phyloP scores from a whole-genome alignment of 352 stramenopile species.

The Phytophthora europaea region DNA sequence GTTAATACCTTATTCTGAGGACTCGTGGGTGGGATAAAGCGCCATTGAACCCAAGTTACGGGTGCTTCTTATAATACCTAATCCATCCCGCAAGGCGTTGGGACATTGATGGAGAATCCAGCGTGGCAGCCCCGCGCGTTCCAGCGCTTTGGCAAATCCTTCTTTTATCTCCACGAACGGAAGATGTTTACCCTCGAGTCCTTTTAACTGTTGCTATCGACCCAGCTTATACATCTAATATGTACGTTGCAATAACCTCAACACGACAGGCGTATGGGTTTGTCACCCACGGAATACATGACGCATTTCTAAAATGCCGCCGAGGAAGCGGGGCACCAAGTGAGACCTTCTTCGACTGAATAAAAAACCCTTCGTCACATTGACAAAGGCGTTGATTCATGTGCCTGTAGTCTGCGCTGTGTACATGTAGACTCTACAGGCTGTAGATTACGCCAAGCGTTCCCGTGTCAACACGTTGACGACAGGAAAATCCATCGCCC shows the following conservation, averaged over 20 bases:
- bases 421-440: no score
- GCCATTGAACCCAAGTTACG: no score
- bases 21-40: no score
- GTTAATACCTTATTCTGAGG: no score
- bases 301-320: background rate
- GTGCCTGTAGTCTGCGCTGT: background rate
- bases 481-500: background rate
- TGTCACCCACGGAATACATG: background rate
- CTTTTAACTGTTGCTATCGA: background rate
- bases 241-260: background rate
- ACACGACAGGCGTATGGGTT: background rate
- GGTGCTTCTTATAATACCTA: background rate
- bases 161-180: background rate
- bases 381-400: background rate
- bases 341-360: background rate
- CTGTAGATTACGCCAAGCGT: background rate
- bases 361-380: slow-evolving; percentile 1
- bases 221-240: background rate
- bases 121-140: background rate
- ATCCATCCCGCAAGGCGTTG: slow-evolving; percentile 17
- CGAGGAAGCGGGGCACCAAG: background rate
- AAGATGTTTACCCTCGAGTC: background rate
- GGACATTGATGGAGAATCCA: slow-evolving; percentile 28
- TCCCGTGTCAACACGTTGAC: background rate
- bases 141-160: background rate